These are phyloP conservation scores for Hymenoscyphus repandus DNA, from an alignment of 2,329 filamentous ascomycete genomes.

Conservation along the genomic window DNA sequence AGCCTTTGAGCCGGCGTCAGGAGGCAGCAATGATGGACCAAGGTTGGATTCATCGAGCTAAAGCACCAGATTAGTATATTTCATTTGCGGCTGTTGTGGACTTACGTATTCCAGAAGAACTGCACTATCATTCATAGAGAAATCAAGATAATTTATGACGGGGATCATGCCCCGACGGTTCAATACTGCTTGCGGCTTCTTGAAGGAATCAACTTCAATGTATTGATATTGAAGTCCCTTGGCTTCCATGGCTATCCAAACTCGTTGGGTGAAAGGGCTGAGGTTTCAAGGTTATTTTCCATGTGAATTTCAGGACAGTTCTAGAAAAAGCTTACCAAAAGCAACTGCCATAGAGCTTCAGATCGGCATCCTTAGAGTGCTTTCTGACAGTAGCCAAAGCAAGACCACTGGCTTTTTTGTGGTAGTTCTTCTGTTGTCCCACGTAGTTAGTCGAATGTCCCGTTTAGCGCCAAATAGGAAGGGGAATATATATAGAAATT, in stretches of 20 bases:
- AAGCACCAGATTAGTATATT: slow-evolving; percentile 1
- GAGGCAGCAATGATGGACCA: slow-evolving; percentile 58
- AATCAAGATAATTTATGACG: slow-evolving; percentile 70
- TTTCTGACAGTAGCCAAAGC: slow-evolving; percentile 65
- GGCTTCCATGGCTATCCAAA: slow-evolving; percentile 82
- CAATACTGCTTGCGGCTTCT: slow-evolving; percentile 63
- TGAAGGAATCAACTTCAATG: slow-evolving; percentile 77
- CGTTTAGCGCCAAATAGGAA: neutral
- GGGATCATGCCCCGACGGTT: slow-evolving; percentile 73
- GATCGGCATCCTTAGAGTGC: slow-evolving; percentile 62
- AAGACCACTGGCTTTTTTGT: slow-evolving; percentile 66
- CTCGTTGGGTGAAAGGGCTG: slow-evolving; percentile 75
- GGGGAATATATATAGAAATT: neutral
- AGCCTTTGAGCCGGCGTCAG: slow-evolving; percentile 61
- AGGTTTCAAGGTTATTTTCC: neutral
- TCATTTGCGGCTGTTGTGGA: slow-evolving; percentile 5
- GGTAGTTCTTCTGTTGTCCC: slow-evolving; percentile 55
- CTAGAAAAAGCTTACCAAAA: slow-evolving; percentile 62
- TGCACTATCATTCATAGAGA: slow-evolving; percentile 76
- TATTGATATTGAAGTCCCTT: slow-evolving; percentile 80
- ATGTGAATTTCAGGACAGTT: neutral
- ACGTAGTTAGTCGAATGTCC: neutral
- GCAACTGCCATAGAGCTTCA: slow-evolving; percentile 78
- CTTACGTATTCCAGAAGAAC: slow-evolving; percentile 81
- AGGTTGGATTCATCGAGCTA: slow-evolving; percentile 68